A percentile compares a stretch with the other conserved stretches of the same genome.
Evolutionary conservation across 768 basidiomycete genomes (phyloP).

Genomic region (Hortiboletus campestris): DNA sequence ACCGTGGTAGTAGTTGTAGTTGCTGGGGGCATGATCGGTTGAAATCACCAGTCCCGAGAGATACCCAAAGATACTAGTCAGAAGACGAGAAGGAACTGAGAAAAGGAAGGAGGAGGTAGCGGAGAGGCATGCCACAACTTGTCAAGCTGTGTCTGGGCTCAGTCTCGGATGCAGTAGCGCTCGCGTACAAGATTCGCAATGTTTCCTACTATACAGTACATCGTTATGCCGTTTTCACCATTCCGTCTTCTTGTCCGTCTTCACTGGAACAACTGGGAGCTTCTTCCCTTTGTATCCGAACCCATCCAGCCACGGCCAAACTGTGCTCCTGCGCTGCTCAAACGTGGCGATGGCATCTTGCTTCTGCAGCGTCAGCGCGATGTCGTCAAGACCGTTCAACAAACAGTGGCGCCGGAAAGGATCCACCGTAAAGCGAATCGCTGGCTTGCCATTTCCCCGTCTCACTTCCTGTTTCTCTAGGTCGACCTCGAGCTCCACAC

Average conservation of each 20-base stretch:
- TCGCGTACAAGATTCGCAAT: conserved; percentile 2
- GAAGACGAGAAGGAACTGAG: not conserved
- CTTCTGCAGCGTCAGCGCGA: conserved; percentile 89
- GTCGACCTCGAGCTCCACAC: conserved; percentile 78
- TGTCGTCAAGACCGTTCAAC: conserved; percentile 95
- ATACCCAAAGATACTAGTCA: not conserved
- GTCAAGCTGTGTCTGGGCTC: conserved; percentile 6
- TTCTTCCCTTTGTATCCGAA: conserved; percentile 84
- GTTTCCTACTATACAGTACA: not conserved
- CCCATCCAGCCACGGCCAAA: conserved; percentile 97
- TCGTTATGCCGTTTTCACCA: conserved; percentile 48
- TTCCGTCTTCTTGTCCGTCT: conserved; percentile 55
- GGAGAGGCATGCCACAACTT: not conserved
- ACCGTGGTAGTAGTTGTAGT: conserved; percentile 11
- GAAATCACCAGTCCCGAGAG: not conserved
- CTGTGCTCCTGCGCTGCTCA: conserved; percentile 70
- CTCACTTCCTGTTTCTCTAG: conserved; percentile 79
- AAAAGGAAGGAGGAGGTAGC: not conserved
- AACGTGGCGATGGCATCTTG: conserved; percentile 70
- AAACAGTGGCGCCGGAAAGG: conserved; percentile 91
- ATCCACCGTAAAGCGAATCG: conserved; percentile 80
- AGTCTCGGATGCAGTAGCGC: conserved; percentile 19
- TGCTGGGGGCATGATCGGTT: conserved; percentile 16
- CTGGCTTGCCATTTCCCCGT: conserved; percentile 66
- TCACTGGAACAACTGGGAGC: conserved; percentile 53